These are phyloP conservation scores for Citrus cavaleriei DNA, from an alignment of 345 rosid genomes.

Conservation along the genomic window DNA sequence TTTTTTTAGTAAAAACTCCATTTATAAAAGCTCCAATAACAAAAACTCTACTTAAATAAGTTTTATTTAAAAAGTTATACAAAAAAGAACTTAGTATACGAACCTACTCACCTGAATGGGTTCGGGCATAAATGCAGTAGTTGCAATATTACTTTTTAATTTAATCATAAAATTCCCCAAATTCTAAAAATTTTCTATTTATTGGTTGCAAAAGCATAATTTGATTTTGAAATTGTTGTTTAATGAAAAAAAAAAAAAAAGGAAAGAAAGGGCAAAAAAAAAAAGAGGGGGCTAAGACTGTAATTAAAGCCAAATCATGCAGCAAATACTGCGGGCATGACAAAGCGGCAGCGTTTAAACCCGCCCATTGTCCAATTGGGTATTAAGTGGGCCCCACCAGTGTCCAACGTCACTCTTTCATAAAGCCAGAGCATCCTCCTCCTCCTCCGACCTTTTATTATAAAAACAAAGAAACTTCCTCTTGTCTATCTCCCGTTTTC, in stretches of 20 bases:
- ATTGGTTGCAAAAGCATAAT: background rate
- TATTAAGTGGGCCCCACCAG: conserved; percentile 25
- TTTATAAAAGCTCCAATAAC: too few relatives aligned
- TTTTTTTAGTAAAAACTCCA: too few relatives aligned
- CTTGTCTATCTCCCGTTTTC: background rate
- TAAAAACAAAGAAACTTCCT: conserved; percentile 21
- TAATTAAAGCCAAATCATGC: conserved; percentile 1
- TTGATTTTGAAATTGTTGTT: background rate
- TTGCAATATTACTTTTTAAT: too few relatives aligned
- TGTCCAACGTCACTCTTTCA: background rate
- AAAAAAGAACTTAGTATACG: rapidly evolving
- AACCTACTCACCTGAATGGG: rapidly evolving
- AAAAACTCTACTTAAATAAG: too few relatives aligned
- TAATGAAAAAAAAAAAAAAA: background rate
- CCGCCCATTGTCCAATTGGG: conserved; percentile 15
- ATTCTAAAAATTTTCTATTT: background rate
- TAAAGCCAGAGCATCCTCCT: conserved; percentile 1
- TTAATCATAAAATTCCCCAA: too few relatives aligned
- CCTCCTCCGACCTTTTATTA: background rate
- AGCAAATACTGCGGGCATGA: conserved; percentile 11
- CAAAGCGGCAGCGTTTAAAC: conserved; percentile 2
- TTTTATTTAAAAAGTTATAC: too few relatives aligned
- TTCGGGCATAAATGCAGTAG: too few relatives aligned
- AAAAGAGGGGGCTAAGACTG: background rate
- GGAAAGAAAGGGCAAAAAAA: background rate